phyloP scores from a whole-genome alignment of 176 grass and related monocot species.

The Triticum turgidum region DNA sequence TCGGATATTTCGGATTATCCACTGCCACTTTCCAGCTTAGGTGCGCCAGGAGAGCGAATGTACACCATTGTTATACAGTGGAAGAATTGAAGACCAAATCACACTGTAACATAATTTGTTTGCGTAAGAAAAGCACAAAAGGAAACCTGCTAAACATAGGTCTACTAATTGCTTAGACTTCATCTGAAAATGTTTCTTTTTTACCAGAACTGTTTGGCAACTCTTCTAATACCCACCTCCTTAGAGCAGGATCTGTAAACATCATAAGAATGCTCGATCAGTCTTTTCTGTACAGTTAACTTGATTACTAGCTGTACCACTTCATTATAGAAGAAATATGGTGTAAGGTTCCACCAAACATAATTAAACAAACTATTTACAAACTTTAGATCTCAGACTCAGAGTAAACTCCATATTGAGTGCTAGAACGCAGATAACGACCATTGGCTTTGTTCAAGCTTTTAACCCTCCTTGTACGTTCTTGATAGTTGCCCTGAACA shows the following conservation, averaged over 20 bases:
- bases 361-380: background rate
- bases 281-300: background rate
- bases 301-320: background rate
- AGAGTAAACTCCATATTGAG: background rate
- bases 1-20: too few relatives aligned
- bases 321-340: background rate
- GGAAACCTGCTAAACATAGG: conserved; percentile 20
- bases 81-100: background rate
- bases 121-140: background rate
- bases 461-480: background rate
- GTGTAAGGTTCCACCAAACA: background rate
- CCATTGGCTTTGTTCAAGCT: background rate
- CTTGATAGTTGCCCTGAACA: background rate
- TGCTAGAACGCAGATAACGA: background rate
- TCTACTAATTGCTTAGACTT: background rate
- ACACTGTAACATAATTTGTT: background rate
- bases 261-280: background rate
- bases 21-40: too few relatives aligned
- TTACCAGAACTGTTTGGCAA: background rate
- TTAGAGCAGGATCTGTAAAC: conserved; percentile 14
- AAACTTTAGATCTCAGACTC: background rate
- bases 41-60: background rate
- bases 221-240: background rate
- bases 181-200: background rate
- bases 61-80: background rate